Base-by-base conservation (phyloP, 345 rosid species). In the Alliaria petiolata region DNA sequence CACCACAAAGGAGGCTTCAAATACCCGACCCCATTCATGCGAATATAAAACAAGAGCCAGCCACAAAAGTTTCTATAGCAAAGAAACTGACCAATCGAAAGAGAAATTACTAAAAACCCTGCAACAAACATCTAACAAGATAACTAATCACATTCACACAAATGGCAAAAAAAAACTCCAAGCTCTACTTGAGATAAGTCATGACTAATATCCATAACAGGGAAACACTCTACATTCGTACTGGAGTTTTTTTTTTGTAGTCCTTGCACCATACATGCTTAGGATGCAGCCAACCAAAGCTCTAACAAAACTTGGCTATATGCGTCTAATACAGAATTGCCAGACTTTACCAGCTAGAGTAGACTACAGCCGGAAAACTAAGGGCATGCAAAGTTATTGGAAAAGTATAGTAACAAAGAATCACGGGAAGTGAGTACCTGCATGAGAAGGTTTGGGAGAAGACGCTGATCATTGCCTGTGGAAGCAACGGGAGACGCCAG, bases 401-500 rank as follows among this genome's bases (percentile, higher is more conserved):
- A 88, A 86, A 85, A 84, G 75, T 58, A 71, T 36, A 81, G 62
- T 84, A 71, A 74, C 78, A 60, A 25, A 42, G 39, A 52, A 45
- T 13, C 43, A 53, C 0, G 45, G 19, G 45, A 59, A 67, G 16
- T 2, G 4, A 62, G 35, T 75, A 95, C 99, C 98, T 92, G 97
- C 96, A 88, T 84, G 72, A 95, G 79, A 58, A 89, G 82, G 80
- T 88, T 95, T 45, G 99, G 99, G 12, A 87, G 90, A 76, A 77
- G 87, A 50, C 96, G 96, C 26, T 95, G 91, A 76, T 95, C 99
- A 54, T 84, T 81, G 72, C 86, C 87, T 0, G 91, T 79, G 20
- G 96, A 85, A 72, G 96, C 91, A 85, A 86, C 53, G 7, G 99
- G 99, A 64, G 99, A 92, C 69, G 95, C 99, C 79, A 95, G 85